Conservation (phyloP, 805 yeast genomes). For the Metschnikowia santaceciliae region DNA sequence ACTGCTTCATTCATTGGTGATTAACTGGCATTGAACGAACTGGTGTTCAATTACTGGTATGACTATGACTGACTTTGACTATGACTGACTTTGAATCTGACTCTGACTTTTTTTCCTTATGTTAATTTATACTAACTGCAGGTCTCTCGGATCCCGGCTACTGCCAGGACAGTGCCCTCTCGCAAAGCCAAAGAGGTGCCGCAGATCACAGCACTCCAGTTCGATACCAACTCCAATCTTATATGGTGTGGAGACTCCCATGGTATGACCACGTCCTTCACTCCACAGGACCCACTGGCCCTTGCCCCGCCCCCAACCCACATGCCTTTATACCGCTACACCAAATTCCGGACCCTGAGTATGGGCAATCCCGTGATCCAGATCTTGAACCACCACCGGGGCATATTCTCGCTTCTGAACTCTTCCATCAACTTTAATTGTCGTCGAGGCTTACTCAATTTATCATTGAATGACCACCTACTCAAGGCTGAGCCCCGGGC, state of each 20-base stretch:
- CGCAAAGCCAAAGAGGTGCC: conserved; percentile 9
- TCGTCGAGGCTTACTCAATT: conserved; percentile 31
- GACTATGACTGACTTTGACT: too few relatives aligned
- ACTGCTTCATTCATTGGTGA: too few relatives aligned
- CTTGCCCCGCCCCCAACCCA: conserved; percentile 9
- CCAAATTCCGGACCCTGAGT: conserved; percentile 29
- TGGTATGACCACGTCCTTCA: conserved; percentile 42
- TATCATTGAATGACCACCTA: conserved; percentile 12
- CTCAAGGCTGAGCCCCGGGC: conserved; percentile 11
- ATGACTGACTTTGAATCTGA: too few relatives aligned
- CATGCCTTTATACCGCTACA: conserved; percentile 32
- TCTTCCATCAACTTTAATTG: conserved; percentile 30
- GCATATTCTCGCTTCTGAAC: conserved; percentile 32
- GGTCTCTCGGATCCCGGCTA: conserved; percentile 30
- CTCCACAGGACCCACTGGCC: conserved; percentile 20
- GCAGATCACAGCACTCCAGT: conserved; percentile 33
- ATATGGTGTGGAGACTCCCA: conserved; percentile 80
- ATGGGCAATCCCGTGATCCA: conserved; percentile 22
- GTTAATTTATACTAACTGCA: conserved; percentile 16
- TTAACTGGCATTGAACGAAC: too few relatives aligned
- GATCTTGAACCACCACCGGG: conserved; percentile 28
- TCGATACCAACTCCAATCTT: conserved; percentile 72
- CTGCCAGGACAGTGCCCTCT: conserved; percentile 10
- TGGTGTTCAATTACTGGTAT: too few relatives aligned
- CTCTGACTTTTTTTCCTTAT: not conserved